Conservation (phyloP, 495 filamentous ascomycete genomes). For the Trichoderma orchidacearum region DNA sequence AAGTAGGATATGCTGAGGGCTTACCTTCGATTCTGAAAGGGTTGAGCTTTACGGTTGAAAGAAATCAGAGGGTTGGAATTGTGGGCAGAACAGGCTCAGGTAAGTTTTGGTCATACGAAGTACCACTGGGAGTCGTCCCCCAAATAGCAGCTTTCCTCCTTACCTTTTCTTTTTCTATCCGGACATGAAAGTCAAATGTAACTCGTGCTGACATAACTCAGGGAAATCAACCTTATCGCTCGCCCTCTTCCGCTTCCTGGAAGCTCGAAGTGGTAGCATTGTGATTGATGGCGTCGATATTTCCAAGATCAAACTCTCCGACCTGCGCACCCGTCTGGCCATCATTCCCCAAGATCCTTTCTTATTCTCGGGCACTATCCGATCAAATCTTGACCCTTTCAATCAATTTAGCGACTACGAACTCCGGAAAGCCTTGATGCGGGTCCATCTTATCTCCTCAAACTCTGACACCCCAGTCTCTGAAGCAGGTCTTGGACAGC, state of each 20-base stretch:
- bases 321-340: conserved; percentile 33
- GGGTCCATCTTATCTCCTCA: conserved; percentile 34
- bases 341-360: conserved; percentile 43
- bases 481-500: neutral
- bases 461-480: neutral
- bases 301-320: conserved; percentile 27
- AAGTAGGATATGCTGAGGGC: conserved; percentile 63
- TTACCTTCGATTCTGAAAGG: conserved; percentile 65
- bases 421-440: conserved; percentile 39
- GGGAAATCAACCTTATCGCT: conserved; percentile 30
- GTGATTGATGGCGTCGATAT: conserved; percentile 39
- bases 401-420: conserved; percentile 39
- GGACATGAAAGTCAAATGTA: too few species aligned
- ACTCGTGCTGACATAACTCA: conserved; percentile 1
- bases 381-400: conserved; percentile 37
- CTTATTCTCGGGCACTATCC: conserved; percentile 38
- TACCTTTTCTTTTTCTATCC: too few species aligned
- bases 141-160: neutral
- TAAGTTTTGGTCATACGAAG: conserved; percentile 35
- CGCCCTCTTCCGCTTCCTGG: conserved; percentile 36
- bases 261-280: conserved; percentile 27
- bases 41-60: conserved; percentile 53
- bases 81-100: conserved; percentile 80
- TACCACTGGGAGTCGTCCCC: neutral
- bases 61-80: conserved; percentile 69